Evolutionary conservation across 345 rosid species (phyloP).

Genomic region (Durio zibethinus): DNA sequence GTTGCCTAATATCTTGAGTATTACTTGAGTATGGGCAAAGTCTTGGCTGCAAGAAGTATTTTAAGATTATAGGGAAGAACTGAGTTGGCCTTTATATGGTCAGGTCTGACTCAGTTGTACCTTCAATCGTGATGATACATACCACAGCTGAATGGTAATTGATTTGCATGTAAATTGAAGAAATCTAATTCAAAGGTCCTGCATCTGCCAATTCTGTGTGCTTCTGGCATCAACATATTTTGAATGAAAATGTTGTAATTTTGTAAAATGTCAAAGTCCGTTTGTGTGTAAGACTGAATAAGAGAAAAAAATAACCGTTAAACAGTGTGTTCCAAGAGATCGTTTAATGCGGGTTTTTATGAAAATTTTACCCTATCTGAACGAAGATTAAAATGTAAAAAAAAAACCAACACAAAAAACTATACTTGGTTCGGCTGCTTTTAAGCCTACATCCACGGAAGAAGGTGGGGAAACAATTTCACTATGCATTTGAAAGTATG

Average conservation of each 20-base stretch:
- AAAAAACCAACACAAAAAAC: too few relatives aligned
- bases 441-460: neutral
- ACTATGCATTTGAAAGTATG: neutral
- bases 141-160: constrained; percentile 17
- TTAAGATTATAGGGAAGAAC: constrained; percentile 23
- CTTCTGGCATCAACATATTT: neutral
- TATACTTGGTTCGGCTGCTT: too few relatives aligned
- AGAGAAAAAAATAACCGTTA: too few relatives aligned
- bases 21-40: neutral
- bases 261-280: too few relatives aligned
- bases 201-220: neutral
- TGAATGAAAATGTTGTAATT: neutral
- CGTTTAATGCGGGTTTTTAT: too few relatives aligned
- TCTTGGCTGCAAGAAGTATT: constrained; percentile 16
- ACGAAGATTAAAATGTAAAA: too few relatives aligned
- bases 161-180: constrained; percentile 17
- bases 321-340: too few relatives aligned
- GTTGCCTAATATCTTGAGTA: neutral
- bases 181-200: constrained; percentile 15
- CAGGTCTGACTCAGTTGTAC: constrained; percentile 34
- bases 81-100: constrained; percentile 14
- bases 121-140: neutral
- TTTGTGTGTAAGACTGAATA: too few relatives aligned
- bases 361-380: too few relatives aligned
- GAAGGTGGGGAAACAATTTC: neutral